Base-by-base conservation (phyloP, 768 basidiomycete genomes). In the Rhodotorula toruloides region DNA sequence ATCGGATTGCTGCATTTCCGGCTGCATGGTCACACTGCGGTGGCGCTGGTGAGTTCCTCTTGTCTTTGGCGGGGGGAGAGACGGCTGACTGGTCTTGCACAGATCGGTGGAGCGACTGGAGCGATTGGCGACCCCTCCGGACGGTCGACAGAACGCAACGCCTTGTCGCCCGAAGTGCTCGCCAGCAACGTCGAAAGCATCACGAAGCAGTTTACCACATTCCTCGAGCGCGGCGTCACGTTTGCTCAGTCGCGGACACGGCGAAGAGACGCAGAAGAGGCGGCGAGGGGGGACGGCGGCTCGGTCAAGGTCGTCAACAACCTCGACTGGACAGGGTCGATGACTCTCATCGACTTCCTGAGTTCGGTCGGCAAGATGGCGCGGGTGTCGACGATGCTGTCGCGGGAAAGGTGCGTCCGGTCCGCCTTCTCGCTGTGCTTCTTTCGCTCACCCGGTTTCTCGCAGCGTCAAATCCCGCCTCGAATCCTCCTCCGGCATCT, bases 81-180 rank as follows among this genome's bases (percentile, higher is more conserved):
- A n/a, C 36, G 34, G 27, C 53, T 43, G 31, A 25, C 29, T 16
- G 22, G 31, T 16, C 16, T n/a, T 13, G 3, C 1, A 14, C 74
- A 98, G 94, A 88, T 97, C 76, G 94, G 96, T 39, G 92, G 91
- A 1, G 93, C 91, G 14, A 98, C 94, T 0, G 96, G 91, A 14
- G 85, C 88, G n/a, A 87, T 99, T 50, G 96, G 96, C 11, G 96
- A 99, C 76, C 96, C 96, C 13, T 94, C 93, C 8, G 94, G 96
- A 3, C 83, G 93, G 42, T 82, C 83, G 9, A 84, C 84, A 0
- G 94, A 96, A 77, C 85, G 96, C 29, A 83, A 85, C 59, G 81
- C 85, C 7, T 83, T 91, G 9, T 81, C 86, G 42, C 77, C 78
- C 19, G 77, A 82, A 16, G 81, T 84, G 56, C 83, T 92, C 7